Evolutionary conservation across 768 basidiomycete genomes (phyloP), one percentile per base, ranked within the genome.

Genomic region (Mycena olivaceomarginata): DNA sequence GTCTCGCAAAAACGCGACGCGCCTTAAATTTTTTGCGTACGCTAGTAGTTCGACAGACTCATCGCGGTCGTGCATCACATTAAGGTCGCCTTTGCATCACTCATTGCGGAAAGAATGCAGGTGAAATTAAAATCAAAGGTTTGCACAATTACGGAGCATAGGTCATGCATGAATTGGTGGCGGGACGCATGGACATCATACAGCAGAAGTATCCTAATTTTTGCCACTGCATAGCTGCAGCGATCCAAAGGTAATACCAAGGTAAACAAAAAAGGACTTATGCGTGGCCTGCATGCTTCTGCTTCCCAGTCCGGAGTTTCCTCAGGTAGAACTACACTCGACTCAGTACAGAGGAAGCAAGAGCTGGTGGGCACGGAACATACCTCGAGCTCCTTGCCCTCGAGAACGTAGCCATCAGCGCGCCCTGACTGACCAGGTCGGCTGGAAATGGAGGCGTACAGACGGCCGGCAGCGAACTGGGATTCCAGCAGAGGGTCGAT

Each of bases 371-470:
- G 46, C 48, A 45, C 12, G 62, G 20, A 60, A 84, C 91, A 67
- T 79, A 98, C 97, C 92, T 99, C 98, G 72, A 99, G 94, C 87
- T 99, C 98, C 89, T 96, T 97, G 84, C 98, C 98, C 91, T 99
- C 98, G 70, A 99, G 93, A 79, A 99, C 90, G 88, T 99, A 99
- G 68, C 98, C 98, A 86, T 99, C 98, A 73, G 95, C 94, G 80
- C 98, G 97, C 40, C 98, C 98, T 72, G 93, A 95, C 87, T 99
- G 98, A 53, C 98, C 98, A 72, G 98, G 98, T 86, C 98, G 94
- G 86, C 96, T 98, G 75, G 97, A 93, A 86, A 99, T 95, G 82
- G 90, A 83, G 79, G 98, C 98, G 85, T 99, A 98, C 79, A 99
- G 92, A 87, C 98, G 97, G 86, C 98, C 97, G 84, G 97, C 96